Evolutionary conservation across 768 basidiomycete species (phyloP).

Genomic region (Kwoniella botswanensis): DNA sequence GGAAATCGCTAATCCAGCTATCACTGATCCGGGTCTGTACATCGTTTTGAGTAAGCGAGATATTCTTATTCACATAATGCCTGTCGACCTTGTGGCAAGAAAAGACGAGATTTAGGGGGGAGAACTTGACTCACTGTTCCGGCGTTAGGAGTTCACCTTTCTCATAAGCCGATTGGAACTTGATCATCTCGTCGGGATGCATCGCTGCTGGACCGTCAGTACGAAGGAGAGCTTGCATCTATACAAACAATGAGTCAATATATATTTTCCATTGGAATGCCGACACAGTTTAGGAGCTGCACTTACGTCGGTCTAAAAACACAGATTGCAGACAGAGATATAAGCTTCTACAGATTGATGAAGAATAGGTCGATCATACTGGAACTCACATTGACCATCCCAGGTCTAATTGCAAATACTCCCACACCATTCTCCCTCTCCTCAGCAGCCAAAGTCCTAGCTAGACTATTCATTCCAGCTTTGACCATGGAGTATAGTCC

Average conservation of each 20-base stretch:
- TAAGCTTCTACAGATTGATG: background rate
- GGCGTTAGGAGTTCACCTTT: slow-evolving; percentile 77
- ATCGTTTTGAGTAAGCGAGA: slow-evolving; percentile 1
- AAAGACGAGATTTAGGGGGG: background rate
- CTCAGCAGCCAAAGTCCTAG: slow-evolving; percentile 82
- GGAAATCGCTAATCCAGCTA: slow-evolving; percentile 73
- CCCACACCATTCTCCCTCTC: slow-evolving; percentile 69
- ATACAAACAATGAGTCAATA: slow-evolving; percentile 59
- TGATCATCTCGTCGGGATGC: slow-evolving; percentile 64
- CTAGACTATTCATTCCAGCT: slow-evolving; percentile 86
- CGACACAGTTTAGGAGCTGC: slow-evolving; percentile 44
- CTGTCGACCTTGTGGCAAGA: background rate
- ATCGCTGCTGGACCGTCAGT: slow-evolving; percentile 61
- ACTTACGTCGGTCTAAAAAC: slow-evolving; percentile 64
- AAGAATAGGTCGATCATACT: background rate
- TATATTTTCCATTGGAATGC: background rate
- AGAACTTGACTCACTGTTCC: slow-evolving; percentile 69
- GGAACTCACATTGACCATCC: slow-evolving; percentile 70
- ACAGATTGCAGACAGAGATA: too few species aligned
- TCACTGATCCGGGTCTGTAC: slow-evolving; percentile 60
- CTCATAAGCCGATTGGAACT: slow-evolving; percentile 66
- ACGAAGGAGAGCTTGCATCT: slow-evolving; percentile 59
- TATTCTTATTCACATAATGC: too few species aligned
- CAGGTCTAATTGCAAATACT: slow-evolving; percentile 80
- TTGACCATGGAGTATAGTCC: slow-evolving; percentile 74